Conservation (phyloP, 805 yeast species). For the Wickerhamomyces tratensis region DNA sequence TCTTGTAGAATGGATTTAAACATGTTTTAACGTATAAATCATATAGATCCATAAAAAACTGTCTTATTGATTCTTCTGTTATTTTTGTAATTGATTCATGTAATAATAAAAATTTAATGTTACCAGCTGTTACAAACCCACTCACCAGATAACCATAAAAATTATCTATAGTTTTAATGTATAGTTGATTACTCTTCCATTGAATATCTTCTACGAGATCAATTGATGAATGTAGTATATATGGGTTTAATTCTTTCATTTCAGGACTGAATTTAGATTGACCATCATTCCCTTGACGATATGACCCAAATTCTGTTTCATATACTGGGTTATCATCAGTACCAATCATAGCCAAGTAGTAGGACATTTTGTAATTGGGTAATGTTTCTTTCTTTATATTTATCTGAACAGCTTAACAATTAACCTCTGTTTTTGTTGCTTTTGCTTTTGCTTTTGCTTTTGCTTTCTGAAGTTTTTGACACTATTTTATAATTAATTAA, state of each 20-base stretch:
- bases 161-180: slow-evolving; percentile 72
- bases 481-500: too few species aligned
- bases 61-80: slow-evolving; percentile 67
- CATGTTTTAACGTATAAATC: slow-evolving; percentile 82
- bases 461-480: too few species aligned
- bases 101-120: slow-evolving; percentile 66
- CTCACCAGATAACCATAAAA: slow-evolving; percentile 79
- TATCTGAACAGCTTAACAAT: background rate
- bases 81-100: slow-evolving; percentile 33
- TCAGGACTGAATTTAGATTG: slow-evolving; percentile 44
- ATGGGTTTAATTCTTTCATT: slow-evolving; percentile 75
- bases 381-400: background rate
- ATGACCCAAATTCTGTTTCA: slow-evolving; percentile 77
- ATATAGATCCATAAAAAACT: slow-evolving; percentile 76
- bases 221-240: slow-evolving; percentile 77
- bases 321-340: slow-evolving; percentile 79
- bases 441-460: background rate
- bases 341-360: slow-evolving; percentile 83
- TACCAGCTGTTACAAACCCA: slow-evolving; percentile 83
- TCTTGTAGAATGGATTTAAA: slow-evolving; percentile 77
- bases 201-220: slow-evolving; percentile 90
- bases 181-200: slow-evolving; percentile 59
- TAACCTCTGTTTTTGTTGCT: background rate
- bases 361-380: slow-evolving; percentile 42
- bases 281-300: slow-evolving; percentile 60